Percentiles rank a stretch among this genome's conserved stretches.
These are phyloP conservation scores for Colletotrichum echinochloae DNA, from an alignment of 2,329 filamentous ascomycete genomes.

Conservation along the genomic window DNA sequence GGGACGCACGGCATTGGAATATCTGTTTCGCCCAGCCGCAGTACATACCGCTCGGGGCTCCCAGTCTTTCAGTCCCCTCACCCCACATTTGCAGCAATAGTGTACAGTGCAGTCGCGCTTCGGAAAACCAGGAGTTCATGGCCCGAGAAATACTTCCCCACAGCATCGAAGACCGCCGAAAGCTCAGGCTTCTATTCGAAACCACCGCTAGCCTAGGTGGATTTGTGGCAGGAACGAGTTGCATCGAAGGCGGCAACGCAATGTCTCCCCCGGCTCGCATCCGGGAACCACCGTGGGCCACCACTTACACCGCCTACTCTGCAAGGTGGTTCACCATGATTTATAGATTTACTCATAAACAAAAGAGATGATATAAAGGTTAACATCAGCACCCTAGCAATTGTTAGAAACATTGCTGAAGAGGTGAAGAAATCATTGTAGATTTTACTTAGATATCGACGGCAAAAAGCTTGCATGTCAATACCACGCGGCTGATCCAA, in stretches of 20 bases:
- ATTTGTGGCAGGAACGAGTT: not conserved
- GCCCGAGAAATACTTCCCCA: not conserved
- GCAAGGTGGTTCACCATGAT: not conserved
- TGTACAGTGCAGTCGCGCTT: constrained; percentile 2
- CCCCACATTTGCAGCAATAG: constrained; percentile 20
- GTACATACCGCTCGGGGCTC: constrained; percentile 11
- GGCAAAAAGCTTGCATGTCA: constrained; percentile 3
- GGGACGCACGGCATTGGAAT: constrained; percentile 10
- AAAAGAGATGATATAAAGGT: too few relatives aligned
- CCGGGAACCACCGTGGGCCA: not conserved
- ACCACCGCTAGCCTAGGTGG: not conserved
- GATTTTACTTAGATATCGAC: too few relatives aligned
- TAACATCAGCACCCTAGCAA: too few relatives aligned
- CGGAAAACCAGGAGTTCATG: not conserved
- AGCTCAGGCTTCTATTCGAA: not conserved
- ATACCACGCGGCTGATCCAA: constrained; percentile 7
- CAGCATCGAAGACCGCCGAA: not conserved
- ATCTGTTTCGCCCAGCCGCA: constrained; percentile 3
- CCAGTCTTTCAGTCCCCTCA: constrained; percentile 13
- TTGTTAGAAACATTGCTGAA: too few relatives aligned
- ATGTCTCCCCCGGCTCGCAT: not conserved
- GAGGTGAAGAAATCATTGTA: too few relatives aligned
- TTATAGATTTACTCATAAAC: too few relatives aligned
- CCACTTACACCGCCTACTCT: not conserved
- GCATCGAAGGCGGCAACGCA: not conserved